A percentile compares a stretch with the other conserved stretches of the same genome.
Conservation (phyloP, 1,284 basidiomycete genomes). For the Mycena citricolor region DNA sequence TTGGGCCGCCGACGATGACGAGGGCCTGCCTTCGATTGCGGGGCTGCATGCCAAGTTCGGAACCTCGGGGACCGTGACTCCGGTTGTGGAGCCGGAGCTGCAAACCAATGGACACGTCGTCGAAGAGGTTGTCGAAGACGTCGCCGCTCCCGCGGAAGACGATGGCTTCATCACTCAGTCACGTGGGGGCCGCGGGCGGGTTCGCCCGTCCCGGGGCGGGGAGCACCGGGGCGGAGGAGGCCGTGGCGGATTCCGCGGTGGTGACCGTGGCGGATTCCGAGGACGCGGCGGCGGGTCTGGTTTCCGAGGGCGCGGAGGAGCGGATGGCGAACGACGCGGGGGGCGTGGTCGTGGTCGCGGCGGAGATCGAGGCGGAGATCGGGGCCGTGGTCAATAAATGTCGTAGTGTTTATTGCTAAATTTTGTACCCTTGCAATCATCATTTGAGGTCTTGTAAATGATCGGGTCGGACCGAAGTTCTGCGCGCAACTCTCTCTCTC, state of each 20-base stretch:
- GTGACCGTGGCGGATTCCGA: conserved; percentile 39
- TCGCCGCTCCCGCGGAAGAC: conserved; percentile 40
- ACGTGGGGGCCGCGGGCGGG: conserved; percentile 39
- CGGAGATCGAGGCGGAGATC: conserved; percentile 29
- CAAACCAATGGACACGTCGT: conserved; percentile 24
- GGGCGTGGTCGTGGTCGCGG: conserved; percentile 32
- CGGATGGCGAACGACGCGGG: conserved; percentile 34
- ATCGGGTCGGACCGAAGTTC: background rate
- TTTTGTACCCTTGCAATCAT: background rate
- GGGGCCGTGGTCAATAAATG: no score
- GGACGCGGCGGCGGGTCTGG: conserved; percentile 36
- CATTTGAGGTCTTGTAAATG: background rate
- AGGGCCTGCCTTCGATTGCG: conserved; percentile 59
- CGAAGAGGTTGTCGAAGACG: conserved; percentile 30
- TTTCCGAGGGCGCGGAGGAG: conserved; percentile 25
- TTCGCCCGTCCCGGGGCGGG: no score
- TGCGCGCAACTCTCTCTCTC: no score
- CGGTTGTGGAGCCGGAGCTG: conserved; percentile 42
- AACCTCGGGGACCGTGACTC: conserved; percentile 54
- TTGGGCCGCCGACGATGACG: conserved; percentile 60
- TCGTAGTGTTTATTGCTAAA: background rate
- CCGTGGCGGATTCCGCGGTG: conserved; percentile 42
- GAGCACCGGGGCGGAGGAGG: no score
- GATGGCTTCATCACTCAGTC: conserved; percentile 66
- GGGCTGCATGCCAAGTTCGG: conserved; percentile 53